These are phyloP conservation scores for Apiospora rasikravindrae DNA, from an alignment of 2,329 filamentous ascomycete genomes.

Conservation along the genomic window DNA sequence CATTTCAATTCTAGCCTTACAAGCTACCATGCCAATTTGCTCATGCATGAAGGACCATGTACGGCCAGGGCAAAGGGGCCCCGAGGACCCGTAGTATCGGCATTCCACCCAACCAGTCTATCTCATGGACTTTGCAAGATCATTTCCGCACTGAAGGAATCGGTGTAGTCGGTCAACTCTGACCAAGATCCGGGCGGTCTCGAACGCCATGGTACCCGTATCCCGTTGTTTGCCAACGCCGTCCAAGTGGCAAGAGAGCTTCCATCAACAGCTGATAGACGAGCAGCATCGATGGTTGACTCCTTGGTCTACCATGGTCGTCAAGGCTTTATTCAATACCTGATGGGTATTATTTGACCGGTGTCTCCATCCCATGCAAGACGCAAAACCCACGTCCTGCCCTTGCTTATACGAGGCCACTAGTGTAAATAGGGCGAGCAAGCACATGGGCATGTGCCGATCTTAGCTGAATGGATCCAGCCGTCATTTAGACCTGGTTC, in stretches of 20 bases:
- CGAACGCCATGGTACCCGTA: neutral
- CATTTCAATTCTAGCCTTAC: neutral
- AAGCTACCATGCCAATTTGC: neutral
- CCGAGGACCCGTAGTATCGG: neutral
- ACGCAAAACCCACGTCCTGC: neutral
- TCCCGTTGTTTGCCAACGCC: neutral
- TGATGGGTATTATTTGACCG: neutral
- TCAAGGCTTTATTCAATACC: neutral
- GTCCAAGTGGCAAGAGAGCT: neutral
- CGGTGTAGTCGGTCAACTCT: neutral
- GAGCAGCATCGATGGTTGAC: neutral
- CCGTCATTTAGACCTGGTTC: neutral
- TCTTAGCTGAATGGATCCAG: conserved; percentile 6
- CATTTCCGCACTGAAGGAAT: neutral
- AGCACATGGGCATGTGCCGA: neutral
- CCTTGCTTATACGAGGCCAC: conserved; percentile 4
- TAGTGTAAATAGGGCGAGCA: neutral
- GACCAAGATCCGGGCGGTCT: neutral
- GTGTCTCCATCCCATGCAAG: neutral
- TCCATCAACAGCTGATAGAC: neutral
- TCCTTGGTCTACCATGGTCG: neutral
- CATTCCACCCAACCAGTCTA: neutral
- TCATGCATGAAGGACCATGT: neutral
- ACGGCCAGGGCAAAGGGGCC: neutral
- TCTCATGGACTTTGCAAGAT: neutral